phyloP scores from a whole-genome alignment of 2,329 filamentous ascomycete genomes.

The Xylaria sp. region DNA sequence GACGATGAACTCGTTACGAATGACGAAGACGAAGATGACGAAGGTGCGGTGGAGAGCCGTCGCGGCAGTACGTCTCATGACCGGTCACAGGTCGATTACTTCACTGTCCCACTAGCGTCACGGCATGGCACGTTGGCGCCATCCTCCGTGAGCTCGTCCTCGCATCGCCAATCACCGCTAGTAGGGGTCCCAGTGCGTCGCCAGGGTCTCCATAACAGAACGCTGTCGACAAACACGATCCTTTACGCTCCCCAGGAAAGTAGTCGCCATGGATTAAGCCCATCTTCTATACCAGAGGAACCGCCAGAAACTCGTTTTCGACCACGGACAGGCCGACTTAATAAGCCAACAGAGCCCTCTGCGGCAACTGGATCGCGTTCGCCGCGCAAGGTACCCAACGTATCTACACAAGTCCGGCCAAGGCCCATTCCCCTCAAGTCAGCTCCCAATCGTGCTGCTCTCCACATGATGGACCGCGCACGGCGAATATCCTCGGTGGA shows the following conservation, averaged over 20 bases:
- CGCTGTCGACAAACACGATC: constrained; percentile 80
- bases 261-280: constrained; percentile 39
- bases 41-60: constrained; percentile 46
- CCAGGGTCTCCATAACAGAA: constrained; percentile 65
- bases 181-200: constrained; percentile 37
- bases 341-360: constrained; percentile 41
- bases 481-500: constrained; percentile 66
- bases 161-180: constrained; percentile 35
- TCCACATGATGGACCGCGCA: constrained; percentile 54
- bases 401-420: constrained; percentile 52
- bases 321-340: constrained; percentile 44
- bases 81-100: constrained; percentile 55
- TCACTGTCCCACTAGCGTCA: constrained; percentile 52
- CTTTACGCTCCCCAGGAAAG: constrained; percentile 72
- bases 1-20: constrained; percentile 89
- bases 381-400: constrained; percentile 49
- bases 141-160: constrained; percentile 36
- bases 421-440: constrained; percentile 62
- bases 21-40: constrained; percentile 66
- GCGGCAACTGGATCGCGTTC: constrained; percentile 46
- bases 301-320: constrained; percentile 37
- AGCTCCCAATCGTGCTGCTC: constrained; percentile 56
- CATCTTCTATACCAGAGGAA: constrained; percentile 49
- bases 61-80: constrained; percentile 30
- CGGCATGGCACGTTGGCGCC: constrained; percentile 42